Conservation (phyloP, 495 filamentous ascomycete genomes). For the Rostrohypoxylon terebratum region DNA sequence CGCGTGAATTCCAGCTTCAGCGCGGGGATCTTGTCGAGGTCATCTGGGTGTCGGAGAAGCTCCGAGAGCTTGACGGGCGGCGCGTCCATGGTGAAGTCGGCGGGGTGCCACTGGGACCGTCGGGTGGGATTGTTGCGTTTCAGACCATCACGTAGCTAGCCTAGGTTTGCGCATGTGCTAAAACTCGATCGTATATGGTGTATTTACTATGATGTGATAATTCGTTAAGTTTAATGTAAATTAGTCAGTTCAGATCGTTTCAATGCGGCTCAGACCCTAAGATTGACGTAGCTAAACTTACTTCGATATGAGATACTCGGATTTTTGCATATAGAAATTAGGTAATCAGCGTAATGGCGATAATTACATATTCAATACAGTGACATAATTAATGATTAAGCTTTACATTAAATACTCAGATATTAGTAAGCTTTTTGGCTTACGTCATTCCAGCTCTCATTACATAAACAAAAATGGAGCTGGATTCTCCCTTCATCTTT, state of each 20-base stretch:
- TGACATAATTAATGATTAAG: too few species aligned
- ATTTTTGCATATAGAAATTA: not conserved
- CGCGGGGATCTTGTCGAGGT: conserved; percentile 92
- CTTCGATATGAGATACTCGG: not conserved
- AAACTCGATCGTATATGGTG: not conserved
- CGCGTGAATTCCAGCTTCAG: conserved; percentile 93
- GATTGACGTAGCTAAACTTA: conserved; percentile 4
- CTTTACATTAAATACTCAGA: not conserved
- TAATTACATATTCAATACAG: not conserved
- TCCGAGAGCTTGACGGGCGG: conserved; percentile 77
- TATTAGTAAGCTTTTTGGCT: not conserved
- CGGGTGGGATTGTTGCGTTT: conserved; percentile 19
- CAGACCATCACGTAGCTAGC: conserved; percentile 48
- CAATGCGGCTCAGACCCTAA: conserved; percentile 1
- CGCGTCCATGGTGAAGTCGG: conserved; percentile 61
- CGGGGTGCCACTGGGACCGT: conserved; percentile 46
- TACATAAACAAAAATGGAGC: not conserved
- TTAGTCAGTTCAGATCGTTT: not conserved
- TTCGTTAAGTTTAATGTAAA: not conserved
- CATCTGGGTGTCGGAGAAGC: conserved; percentile 77
- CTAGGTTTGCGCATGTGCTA: not conserved
- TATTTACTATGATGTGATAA: not conserved
- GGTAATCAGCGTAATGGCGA: not conserved
- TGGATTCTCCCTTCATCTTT: not conserved
- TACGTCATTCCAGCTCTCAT: not conserved